Conservation (phyloP, 768 basidiomycete species). For the Dacryopinax spathularia region DNA sequence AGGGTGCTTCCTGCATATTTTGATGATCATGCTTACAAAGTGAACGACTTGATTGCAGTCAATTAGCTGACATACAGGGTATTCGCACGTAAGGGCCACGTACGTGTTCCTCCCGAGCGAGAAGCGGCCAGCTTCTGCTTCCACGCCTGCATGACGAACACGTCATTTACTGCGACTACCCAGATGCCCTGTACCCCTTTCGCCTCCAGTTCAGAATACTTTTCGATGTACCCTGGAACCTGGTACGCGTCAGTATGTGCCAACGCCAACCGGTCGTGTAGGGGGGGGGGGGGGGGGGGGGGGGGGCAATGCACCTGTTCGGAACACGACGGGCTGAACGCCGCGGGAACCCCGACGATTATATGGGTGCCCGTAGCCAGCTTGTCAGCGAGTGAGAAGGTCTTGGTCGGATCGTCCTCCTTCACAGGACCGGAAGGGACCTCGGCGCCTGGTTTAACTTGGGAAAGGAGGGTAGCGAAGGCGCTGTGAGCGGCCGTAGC, state of each 20-base stretch:
- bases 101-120: background rate
- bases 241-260: conserved; percentile 23
- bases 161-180: conserved; percentile 66
- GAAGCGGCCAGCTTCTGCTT: conserved; percentile 15
- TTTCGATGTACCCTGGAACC: conserved; percentile 44
- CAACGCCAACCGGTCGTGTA: too few species aligned
- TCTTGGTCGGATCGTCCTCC: conserved; percentile 37
- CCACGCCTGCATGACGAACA: conserved; percentile 48
- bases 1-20: too few species aligned
- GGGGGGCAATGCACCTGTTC: conserved; percentile 40
- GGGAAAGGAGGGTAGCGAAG: conserved; percentile 35
- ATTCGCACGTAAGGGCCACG: too few species aligned
- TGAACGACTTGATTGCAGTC: background rate
- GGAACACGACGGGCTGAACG: conserved; percentile 61
- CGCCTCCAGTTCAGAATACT: conserved; percentile 54
- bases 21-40: background rate
- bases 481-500: conserved; percentile 43
- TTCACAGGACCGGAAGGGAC: conserved; percentile 44
- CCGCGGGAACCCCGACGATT: conserved; percentile 54
- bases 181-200: conserved; percentile 45
- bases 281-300: too few species aligned
- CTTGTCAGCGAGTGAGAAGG: conserved; percentile 26
- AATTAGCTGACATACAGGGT: too few species aligned
- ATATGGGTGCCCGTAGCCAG: background rate
- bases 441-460: conserved; percentile 34